Base-by-base conservation (phyloP, 2,329 filamentous ascomycete species). In the Paracoccidioides brasiliensis region DNA sequence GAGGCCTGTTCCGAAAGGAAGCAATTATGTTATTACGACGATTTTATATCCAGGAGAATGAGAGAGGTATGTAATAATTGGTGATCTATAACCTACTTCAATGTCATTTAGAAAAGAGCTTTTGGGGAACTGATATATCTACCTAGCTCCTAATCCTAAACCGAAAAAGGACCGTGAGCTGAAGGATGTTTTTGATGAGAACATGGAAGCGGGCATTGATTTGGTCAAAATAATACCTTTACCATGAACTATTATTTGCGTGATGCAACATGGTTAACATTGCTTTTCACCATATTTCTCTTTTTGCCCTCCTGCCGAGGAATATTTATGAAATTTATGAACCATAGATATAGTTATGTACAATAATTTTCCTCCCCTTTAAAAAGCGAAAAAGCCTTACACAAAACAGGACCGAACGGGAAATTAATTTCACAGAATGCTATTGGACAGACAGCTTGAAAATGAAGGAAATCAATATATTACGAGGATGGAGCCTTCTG, bases 11-110 rank as follows among this genome's bases (percentile, higher is more conserved):
- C 64, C 82, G 89, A 49, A 88, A 95, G 65, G 91, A 97, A 67
- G 91, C 93, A 4, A 94, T 98, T 58, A 90, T 91, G 70, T 73
- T 98, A 62, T 77, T 98, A 61, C 80, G 94, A 60, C 84, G 91
- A 57, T 98, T 98, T 71, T 98, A 98, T 69, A 88, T 98, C 37
- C 93, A 98, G 72, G 90, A 98, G 72, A 98, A 98, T 71, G 89
- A 88, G 60, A 87, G 93, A 77, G 88, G 87, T 88, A 74, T 45
- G 38, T 41, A 44, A n/a, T 49, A 9, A 37, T 50, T 33, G 35
- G 38, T 28, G 15, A 9, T 9, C 30, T 33, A 35, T 9, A n/a
- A 50, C n/a, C 45, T 33, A 22, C 33, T 38, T 28, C 15, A 33
- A 45, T 43, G 28, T 35, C 52, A 37, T 22, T 22, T 22, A 22